Percentiles rank a stretch among this genome's conserved stretches.
Evolutionary conservation across 192 early-diverging fungal species (phyloP).

Genomic region (Backusella mclennaniae): DNA sequence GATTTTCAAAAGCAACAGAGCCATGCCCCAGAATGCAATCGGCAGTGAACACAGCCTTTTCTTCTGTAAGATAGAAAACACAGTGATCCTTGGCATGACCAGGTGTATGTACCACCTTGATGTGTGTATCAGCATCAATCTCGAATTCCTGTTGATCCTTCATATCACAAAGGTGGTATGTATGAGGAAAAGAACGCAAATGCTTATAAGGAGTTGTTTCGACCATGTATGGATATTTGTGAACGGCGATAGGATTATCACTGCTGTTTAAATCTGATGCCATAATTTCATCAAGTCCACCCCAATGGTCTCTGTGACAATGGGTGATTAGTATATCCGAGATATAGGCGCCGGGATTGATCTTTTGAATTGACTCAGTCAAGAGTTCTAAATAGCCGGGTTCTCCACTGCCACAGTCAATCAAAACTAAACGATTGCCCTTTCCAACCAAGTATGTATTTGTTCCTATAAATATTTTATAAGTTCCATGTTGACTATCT

Average conservation of each 20-base stretch:
- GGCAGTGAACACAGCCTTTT: conserved; percentile 69
- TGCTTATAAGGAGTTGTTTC: not conserved
- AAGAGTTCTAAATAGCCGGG: conserved; percentile 63
- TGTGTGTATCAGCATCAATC: conserved; percentile 51
- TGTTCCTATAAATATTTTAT: conserved; percentile 49
- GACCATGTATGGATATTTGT: not conserved
- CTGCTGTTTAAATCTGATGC: conserved; percentile 18
- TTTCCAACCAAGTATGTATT: conserved; percentile 88
- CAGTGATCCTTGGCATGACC: conserved; percentile 83
- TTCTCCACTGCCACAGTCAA: conserved; percentile 80
- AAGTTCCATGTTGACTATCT: not conserved
- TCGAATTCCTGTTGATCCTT: conserved; percentile 63
- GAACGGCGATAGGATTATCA: conserved; percentile 15
- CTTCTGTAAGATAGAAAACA: conserved; percentile 66
- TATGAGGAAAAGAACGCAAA: conserved; percentile 24
- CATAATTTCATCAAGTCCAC: conserved; percentile 52
- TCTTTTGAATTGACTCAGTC: conserved; percentile 47
- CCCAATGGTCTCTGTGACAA: conserved; percentile 55
- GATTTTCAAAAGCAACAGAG: conserved; percentile 70
- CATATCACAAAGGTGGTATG: conserved; percentile 21
- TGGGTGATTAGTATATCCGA: conserved; percentile 78
- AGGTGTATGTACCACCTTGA: conserved; percentile 69
- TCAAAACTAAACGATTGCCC: conserved; percentile 62
- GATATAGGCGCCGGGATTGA: conserved; percentile 45
- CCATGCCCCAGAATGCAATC: conserved; percentile 88